phyloP scores from a whole-genome alignment of 2,329 filamentous ascomycete genomes.

The Neofusicoccum kwambonambiense region DNA sequence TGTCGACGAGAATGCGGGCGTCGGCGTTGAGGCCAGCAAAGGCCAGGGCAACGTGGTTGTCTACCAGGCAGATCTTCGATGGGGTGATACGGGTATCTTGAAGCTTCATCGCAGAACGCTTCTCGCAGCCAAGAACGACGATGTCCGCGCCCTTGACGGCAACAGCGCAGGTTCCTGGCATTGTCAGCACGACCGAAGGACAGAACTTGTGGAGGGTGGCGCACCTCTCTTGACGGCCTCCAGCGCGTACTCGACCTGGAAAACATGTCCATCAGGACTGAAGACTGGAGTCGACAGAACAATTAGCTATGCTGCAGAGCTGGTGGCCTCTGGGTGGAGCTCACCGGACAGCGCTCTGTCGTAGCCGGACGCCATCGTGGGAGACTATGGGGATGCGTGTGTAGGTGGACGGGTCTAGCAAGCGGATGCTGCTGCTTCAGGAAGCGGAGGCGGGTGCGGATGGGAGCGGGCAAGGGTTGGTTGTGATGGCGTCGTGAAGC shows the following conservation, averaged over 20 bases:
- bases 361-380: constrained; percentile 74
- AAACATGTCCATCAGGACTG: constrained; percentile 98
- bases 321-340: constrained; percentile 41
- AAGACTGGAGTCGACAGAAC: constrained; percentile 68
- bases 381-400: background rate
- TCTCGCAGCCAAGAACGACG: constrained; percentile 96
- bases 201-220: background rate
- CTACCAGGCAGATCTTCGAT: constrained; percentile 95
- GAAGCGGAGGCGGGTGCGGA: background rate
- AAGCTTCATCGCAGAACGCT: constrained; percentile 98
- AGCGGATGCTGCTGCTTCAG: background rate
- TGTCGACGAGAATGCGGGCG: constrained; percentile 96
- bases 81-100: constrained; percentile 99
- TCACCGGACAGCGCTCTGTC: constrained; percentile 98
- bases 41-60: constrained; percentile 93
- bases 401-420: background rate
- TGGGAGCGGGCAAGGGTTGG: background rate
- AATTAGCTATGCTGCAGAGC: constrained; percentile 27
- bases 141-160: constrained; percentile 94
- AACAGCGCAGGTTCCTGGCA: constrained; percentile 87
- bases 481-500: constrained; percentile 12
- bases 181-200: constrained; percentile 22
- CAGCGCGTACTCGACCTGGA: constrained; percentile 98
- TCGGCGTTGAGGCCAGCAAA: constrained; percentile 98
- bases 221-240: constrained; percentile 97